Base-by-base conservation (phyloP, 2,329 filamentous ascomycete species). In the Fusarium nelsonii region DNA sequence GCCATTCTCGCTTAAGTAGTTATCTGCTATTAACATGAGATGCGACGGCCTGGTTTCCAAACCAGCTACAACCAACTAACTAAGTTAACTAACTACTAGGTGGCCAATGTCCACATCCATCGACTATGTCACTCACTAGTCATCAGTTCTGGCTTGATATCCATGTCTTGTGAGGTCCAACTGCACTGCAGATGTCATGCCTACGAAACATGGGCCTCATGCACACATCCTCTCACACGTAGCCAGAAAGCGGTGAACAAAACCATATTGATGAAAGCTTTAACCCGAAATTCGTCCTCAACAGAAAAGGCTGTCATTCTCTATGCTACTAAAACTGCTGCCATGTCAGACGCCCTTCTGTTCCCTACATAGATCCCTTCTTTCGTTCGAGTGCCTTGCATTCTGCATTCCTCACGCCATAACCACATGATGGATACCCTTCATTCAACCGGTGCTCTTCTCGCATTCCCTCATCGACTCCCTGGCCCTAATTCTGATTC, bases 41-140 rank as follows among this genome's bases (percentile, higher is more conserved):
- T 73, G 48, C 62, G 57, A 69, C 57, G 53, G 58, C 69, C 64
- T 58, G 32, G 43, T 20, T 45, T 26, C 36, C n/a, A 30, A 23
- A 36, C 6, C 26, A 18, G 23, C 15, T 44, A n/a, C n/a, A 15
- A 6, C 23, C 23, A 28, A 23, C 23, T 28, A 20, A 34, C 23
- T 39, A 32, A 23, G 23, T 6, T 23, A 23, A 23, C 23, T 6
- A 23, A 23, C 23, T 23, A 23, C 23, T 23, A 23, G 23, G 23
- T 23, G 4, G 33, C 12, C 57, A 15, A 20, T 20, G 46, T 45
- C n/a, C 45, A 36, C 28, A n/a, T 43, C 37, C 34, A 37, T 16
- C 16, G 28, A 26, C 8, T 15, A 26, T 28, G 23, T 16, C 15
- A 34, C 20, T 37, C n/a, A 11, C 30, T 3, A 54, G 7, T 33